Percentiles rank a stretch among this genome's conserved stretches.
Conservation (phyloP, 495 filamentous ascomycete species). For the Aspergillus panamensis region DNA sequence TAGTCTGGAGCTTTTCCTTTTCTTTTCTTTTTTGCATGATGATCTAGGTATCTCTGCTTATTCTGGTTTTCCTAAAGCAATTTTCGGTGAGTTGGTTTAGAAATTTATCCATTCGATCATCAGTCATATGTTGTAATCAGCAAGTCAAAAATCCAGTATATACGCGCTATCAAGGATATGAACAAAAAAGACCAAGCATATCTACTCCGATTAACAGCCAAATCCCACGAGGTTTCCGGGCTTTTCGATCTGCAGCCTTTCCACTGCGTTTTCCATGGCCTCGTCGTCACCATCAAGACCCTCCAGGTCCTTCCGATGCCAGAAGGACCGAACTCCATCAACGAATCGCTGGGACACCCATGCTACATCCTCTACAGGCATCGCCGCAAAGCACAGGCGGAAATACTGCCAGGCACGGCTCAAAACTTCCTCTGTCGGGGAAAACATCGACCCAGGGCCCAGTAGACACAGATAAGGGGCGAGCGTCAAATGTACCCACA, state of each 20-base stretch:
- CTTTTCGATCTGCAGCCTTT: constrained; percentile 13
- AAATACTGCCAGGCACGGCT: constrained; percentile 60
- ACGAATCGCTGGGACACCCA: constrained; percentile 58
- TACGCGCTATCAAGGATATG: not conserved
- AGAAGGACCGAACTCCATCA: constrained; percentile 68
- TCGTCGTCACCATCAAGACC: constrained; percentile 57
- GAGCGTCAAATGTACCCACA: constrained; percentile 71
- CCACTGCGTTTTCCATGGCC: constrained; percentile 17
- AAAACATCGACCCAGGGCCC: constrained; percentile 67
- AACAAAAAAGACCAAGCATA: not conserved
- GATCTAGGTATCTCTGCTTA: too few relatives aligned
- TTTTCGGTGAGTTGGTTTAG: not conserved
- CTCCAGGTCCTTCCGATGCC: constrained; percentile 61
- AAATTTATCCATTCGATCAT: not conserved
- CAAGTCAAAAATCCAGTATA: not conserved
- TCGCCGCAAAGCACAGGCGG: constrained; percentile 84
- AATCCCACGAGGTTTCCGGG: constrained; percentile 26
- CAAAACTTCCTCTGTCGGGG: constrained; percentile 50
- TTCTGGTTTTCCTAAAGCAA: too few relatives aligned
- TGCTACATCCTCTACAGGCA: constrained; percentile 63
- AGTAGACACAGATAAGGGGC: constrained; percentile 65
- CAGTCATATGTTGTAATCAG: not conserved
- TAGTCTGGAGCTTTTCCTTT: too few relatives aligned
- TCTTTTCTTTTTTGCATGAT: not conserved
- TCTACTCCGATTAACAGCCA: constrained; percentile 21